Evolutionary conservation across 768 basidiomycete species (phyloP).

Genomic region (Dioszegia aurantiaca): DNA sequence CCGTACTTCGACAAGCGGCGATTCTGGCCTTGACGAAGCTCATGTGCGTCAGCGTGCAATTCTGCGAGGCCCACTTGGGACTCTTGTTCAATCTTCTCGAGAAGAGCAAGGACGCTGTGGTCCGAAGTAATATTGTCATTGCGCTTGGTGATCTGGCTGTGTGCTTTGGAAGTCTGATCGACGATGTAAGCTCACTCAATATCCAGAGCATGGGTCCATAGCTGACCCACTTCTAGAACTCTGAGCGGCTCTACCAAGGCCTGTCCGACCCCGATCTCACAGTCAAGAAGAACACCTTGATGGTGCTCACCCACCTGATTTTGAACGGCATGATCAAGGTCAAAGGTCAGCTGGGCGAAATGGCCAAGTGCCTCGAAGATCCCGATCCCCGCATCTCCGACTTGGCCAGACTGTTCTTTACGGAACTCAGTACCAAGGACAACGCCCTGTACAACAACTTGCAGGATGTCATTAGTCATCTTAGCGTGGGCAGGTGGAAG

Average conservation of each 20-base stretch:
- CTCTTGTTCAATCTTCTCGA: slow-evolving; percentile 92
- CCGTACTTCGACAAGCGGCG: slow-evolving; percentile 77
- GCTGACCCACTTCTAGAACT: slow-evolving; percentile 42
- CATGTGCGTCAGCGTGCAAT: slow-evolving; percentile 88
- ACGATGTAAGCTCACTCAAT: slow-evolving; percentile 70
- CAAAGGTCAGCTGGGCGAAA: slow-evolving; percentile 97
- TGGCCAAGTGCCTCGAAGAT: slow-evolving; percentile 99
- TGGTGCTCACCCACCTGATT: slow-evolving; percentile 96
- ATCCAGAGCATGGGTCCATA: no score
- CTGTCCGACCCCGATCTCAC: slow-evolving; percentile 78
- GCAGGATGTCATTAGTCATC: slow-evolving; percentile 94
- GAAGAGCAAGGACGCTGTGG: slow-evolving; percentile 80
- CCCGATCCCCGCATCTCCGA: slow-evolving; percentile 80
- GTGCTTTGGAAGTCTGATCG: slow-evolving; percentile 94
- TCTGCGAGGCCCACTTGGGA: slow-evolving; percentile 84
- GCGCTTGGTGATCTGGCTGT: slow-evolving; percentile 96
- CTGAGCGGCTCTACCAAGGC: slow-evolving; percentile 86
- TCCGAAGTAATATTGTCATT: slow-evolving; percentile 94
- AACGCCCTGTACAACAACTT: slow-evolving; percentile 99
- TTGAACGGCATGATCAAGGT: slow-evolving; percentile 99
- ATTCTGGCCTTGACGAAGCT: slow-evolving; percentile 90
- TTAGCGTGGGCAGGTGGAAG: slow-evolving; percentile 84
- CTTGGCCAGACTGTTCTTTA: slow-evolving; percentile 97
- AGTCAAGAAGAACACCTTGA: slow-evolving; percentile 98
- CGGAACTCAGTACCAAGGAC: slow-evolving; percentile 90